These are phyloP conservation scores for Salisapilia sapeloensis DNA, from an alignment of 352 stramenopile species.

Conservation along the genomic window DNA sequence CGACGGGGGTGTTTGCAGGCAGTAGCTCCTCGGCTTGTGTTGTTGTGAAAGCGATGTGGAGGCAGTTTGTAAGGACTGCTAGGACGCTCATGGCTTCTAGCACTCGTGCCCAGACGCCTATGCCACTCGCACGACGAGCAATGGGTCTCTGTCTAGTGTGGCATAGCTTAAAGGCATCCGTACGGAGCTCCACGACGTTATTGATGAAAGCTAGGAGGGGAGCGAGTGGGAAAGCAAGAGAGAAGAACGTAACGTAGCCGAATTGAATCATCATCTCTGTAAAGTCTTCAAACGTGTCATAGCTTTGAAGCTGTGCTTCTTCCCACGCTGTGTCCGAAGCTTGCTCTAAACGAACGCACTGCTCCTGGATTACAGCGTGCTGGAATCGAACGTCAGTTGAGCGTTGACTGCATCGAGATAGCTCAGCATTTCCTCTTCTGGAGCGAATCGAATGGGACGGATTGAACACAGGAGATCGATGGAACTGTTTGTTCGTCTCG, in stretches of 20 bases:
- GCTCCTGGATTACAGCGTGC: conserved; percentile 54
- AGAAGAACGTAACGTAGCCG: conserved; percentile 93
- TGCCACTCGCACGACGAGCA: conserved; percentile 85
- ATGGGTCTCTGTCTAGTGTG: conserved; percentile 81
- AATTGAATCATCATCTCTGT: conserved; percentile 91
- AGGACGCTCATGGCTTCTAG: conserved; percentile 92
- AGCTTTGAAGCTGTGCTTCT: conserved; percentile 77
- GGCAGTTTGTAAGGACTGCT: conserved; percentile 92
- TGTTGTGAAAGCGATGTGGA: conserved; percentile 82
- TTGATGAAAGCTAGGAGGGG: conserved; percentile 87
- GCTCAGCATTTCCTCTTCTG: too few relatives aligned
- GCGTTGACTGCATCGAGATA: too few relatives aligned
- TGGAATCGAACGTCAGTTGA: conserved; percentile 7
- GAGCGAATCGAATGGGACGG: conserved; percentile 2
- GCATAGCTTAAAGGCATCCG: conserved; percentile 92
- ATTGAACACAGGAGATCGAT: conserved; percentile 45
- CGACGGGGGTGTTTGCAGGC: conserved; percentile 7
- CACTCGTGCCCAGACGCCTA: conserved; percentile 78
- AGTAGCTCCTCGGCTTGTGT: conserved; percentile 36
- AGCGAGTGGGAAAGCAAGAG: conserved; percentile 87
- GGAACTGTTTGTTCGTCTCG: conserved; percentile 40
- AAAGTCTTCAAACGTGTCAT: conserved; percentile 93
- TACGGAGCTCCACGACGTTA: conserved; percentile 85
- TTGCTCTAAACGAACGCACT: conserved; percentile 68
- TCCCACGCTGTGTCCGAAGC: conserved; percentile 75